Percentiles rank a stretch among this genome's conserved stretches.
phyloP scores from a whole-genome alignment of 2,329 filamentous ascomycete species.

The Chrysosporium queenslandicum region DNA sequence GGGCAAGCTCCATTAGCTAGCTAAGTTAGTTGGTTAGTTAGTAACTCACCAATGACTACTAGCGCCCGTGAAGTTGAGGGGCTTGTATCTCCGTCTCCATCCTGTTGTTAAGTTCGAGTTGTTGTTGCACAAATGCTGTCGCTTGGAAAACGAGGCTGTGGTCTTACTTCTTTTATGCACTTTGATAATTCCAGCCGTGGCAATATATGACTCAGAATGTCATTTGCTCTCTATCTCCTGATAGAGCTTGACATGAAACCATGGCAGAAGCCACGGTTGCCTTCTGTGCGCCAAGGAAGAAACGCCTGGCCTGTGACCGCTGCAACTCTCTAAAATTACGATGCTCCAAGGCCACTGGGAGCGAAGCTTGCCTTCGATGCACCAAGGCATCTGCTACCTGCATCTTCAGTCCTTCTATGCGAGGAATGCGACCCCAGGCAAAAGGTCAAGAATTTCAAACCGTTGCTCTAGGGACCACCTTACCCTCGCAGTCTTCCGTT shows the following conservation, averaged over 20 bases:
- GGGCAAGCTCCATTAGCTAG: too few relatives aligned
- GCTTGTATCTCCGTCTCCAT: too few relatives aligned
- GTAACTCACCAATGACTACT: too few relatives aligned
- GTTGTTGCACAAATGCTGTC: too few relatives aligned
- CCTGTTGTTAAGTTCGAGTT: too few relatives aligned
- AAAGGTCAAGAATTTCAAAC: not conserved
- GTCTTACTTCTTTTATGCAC: too few relatives aligned
- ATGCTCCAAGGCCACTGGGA: not conserved
- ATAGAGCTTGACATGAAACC: not conserved
- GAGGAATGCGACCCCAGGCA: not conserved
- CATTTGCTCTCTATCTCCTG: too few relatives aligned
- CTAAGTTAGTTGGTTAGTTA: too few relatives aligned
- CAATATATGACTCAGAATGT: too few relatives aligned
- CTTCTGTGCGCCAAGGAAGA: not conserved
- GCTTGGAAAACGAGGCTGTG: too few relatives aligned
- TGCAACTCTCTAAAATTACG: conserved; percentile 3
- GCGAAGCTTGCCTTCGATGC: conserved; percentile 4
- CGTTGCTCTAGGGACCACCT: not conserved
- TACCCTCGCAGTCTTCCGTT: not conserved
- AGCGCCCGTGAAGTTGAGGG: too few relatives aligned
- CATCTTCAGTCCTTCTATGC: conserved; percentile 6
- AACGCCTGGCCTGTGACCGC: not conserved
- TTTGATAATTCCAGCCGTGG: too few relatives aligned
- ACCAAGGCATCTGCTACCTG: not conserved
- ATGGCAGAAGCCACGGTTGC: not conserved